Conservation (phyloP, 495 filamentous ascomycete species). For the Podospora sp. region DNA sequence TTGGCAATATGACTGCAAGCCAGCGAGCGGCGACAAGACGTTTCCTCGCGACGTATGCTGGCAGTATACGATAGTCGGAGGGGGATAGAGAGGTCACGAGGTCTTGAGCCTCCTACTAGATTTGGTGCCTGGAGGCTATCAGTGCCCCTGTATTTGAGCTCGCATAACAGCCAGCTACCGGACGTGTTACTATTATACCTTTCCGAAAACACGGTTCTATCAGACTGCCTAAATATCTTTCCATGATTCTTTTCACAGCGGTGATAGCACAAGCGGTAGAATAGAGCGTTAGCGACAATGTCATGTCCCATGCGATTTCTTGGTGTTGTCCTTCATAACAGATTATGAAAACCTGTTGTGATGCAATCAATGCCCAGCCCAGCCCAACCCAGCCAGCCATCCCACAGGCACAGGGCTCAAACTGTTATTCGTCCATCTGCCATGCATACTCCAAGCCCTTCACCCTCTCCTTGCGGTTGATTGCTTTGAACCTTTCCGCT, state of each 20-base stretch:
- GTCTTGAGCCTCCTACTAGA: background rate
- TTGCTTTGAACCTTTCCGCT: constrained; percentile 86
- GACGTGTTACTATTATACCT: background rate
- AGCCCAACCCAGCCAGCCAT: background rate
- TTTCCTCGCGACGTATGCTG: background rate
- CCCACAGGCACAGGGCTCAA: background rate
- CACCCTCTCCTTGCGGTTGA: constrained; percentile 72
- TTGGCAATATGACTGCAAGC: background rate
- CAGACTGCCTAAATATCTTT: background rate
- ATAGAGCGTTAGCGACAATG: too few relatives aligned
- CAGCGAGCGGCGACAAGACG: too few relatives aligned
- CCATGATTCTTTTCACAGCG: too few relatives aligned
- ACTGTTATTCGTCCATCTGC: constrained; percentile 93
- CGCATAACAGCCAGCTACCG: background rate
- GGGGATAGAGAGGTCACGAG: background rate
- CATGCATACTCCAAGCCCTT: constrained; percentile 86
- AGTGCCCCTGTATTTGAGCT: background rate
- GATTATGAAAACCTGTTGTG: too few relatives aligned
- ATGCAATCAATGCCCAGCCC: background rate
- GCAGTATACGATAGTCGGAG: background rate
- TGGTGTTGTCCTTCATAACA: too few relatives aligned
- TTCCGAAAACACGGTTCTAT: background rate
- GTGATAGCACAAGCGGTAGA: too few relatives aligned
- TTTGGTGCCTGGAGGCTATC: background rate
- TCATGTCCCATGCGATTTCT: too few relatives aligned